phyloP scores from a whole-genome alignment of 1,284 basidiomycete species.

The Taiwanofungus camphoratus region DNA sequence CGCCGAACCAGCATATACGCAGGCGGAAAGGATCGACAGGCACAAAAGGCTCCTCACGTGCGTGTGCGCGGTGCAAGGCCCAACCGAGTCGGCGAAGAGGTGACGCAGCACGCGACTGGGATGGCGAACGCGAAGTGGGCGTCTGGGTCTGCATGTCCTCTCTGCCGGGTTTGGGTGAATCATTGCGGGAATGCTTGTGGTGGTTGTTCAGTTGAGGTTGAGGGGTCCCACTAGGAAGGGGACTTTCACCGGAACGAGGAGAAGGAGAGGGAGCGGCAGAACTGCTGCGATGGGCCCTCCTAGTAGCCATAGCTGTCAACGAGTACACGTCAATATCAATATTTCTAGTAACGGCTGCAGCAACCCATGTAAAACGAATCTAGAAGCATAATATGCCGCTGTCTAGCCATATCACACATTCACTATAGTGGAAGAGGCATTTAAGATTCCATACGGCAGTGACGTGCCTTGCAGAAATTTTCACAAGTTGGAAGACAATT shows the following conservation, averaged over 20 bases:
- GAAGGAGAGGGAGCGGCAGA: conserved; percentile 20
- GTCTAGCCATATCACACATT: no score
- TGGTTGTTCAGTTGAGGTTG: conserved; percentile 14
- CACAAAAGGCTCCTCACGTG: conserved; percentile 44
- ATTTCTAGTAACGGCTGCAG: no score
- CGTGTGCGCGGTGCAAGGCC: conserved; percentile 32
- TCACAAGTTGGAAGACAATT: no score
- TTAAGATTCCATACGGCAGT: no score
- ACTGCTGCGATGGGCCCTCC: conserved; percentile 16
- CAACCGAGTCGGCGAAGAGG: conserved; percentile 36
- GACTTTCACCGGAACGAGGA: conserved; percentile 20
- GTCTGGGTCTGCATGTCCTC: conserved; percentile 18
- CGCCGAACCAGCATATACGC: conserved; percentile 26
- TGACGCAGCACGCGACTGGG: conserved; percentile 38
- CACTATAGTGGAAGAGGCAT: no score
- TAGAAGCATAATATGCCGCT: no score
- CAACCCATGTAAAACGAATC: no score
- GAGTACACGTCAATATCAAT: background rate
- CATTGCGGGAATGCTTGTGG: conserved; percentile 11
- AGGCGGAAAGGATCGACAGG: conserved; percentile 41
- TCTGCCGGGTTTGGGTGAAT: conserved; percentile 16
- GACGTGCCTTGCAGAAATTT: no score
- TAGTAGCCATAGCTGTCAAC: conserved; percentile 14
- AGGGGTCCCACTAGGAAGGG: conserved; percentile 9
- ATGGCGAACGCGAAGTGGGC: conserved; percentile 25